phyloP scores from a whole-genome alignment of 169 alveolate genomes.

The Plasmodium yoelii region DNA sequence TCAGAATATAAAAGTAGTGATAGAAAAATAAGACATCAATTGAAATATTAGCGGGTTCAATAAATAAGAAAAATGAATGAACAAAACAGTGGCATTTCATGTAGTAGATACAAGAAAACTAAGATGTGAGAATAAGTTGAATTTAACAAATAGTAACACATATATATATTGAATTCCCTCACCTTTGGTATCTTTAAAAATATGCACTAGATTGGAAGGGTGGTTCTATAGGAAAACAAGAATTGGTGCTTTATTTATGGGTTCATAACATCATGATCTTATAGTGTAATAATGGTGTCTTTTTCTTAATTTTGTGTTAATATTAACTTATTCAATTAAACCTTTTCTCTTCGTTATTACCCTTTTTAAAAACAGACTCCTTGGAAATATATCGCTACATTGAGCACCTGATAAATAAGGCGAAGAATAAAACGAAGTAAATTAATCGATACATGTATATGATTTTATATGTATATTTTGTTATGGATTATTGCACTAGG shows the following conservation, averaged over 20 bases:
- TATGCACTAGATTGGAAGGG: slow-evolving; percentile 4
- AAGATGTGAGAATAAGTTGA: no score
- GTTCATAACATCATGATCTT: no score
- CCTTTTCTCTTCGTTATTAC: slow-evolving; percentile 6
- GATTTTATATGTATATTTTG: neutral
- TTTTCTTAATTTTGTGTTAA: neutral
- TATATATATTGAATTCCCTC: neutral
- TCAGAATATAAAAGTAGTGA: no score
- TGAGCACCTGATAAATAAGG: slow-evolving; percentile 9
- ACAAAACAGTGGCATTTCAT: no score
- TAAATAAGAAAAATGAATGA: no score
- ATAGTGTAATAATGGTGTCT: neutral
- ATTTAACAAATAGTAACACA: no score
- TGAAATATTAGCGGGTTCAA: no score
- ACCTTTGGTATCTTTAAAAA: slow-evolving; percentile 46
- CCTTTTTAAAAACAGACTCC: slow-evolving; percentile 52
- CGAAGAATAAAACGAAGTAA: neutral
- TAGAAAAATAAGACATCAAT: no score
- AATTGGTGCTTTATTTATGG: neutral
- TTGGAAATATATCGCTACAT: slow-evolving; percentile 21
- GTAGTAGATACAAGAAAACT: no score
- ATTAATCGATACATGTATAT: neutral
- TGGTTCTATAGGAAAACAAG: slow-evolving; percentile 4
- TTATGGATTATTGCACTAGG: neutral
- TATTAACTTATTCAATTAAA: neutral